These are phyloP conservation scores for Backusella luteola DNA, from an alignment of 192 early-diverging fungal species.

Conservation along the genomic window DNA sequence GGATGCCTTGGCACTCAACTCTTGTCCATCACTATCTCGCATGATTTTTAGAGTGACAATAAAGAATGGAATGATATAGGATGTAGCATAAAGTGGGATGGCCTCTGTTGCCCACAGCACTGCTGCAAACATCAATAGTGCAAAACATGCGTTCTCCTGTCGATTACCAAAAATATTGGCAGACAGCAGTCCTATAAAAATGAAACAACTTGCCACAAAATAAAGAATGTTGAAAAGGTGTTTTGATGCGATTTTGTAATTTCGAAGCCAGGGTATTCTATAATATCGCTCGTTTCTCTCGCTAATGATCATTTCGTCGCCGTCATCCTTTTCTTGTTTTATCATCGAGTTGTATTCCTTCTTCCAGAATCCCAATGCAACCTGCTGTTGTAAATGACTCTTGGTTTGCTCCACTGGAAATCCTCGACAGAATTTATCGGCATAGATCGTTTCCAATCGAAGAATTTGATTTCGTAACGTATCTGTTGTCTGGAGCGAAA, in stretches of 20 bases:
- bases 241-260: background rate
- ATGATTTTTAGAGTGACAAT: conserved; percentile 63
- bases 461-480: background rate
- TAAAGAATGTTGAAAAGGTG: background rate
- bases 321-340: background rate
- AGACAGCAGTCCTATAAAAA: background rate
- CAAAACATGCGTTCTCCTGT: conserved; percentile 84
- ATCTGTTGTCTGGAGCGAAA: background rate
- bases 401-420: background rate
- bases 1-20: conserved; percentile 52
- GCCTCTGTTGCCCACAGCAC: conserved; percentile 84
- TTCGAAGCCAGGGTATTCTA: background rate
- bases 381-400: background rate
- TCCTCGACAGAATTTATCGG: background rate
- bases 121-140: conserved; percentile 77
- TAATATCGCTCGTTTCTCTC: background rate
- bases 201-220: background rate
- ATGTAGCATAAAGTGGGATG: conserved; percentile 68
- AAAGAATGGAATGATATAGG: conserved; percentile 64
- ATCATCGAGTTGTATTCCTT: background rate
- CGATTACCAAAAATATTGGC: conserved; percentile 59
- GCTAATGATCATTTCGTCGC: background rate
- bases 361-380: background rate
- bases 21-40: conserved; percentile 36
- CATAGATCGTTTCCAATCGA: background rate